Evolutionary conservation across 2,329 filamentous ascomycete genomes (phyloP), one percentile per base, ranked within the genome.

Genomic region (Pezicula rhizophila): DNA sequence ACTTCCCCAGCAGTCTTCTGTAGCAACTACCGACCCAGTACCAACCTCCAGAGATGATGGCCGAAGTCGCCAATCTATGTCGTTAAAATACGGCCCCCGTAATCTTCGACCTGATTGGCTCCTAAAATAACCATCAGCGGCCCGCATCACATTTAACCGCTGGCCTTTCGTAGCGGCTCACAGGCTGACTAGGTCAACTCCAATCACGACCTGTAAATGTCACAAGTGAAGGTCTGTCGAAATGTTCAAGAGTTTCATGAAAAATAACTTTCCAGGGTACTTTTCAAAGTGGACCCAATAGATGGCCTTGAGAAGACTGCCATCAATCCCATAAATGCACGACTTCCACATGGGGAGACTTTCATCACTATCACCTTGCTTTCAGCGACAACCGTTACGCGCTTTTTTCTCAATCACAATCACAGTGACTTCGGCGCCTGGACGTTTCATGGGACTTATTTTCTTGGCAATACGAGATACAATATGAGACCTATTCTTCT

Each of bases 401-500:
- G 10, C 8, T 2, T 42, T n/a, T 10, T 26, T 17, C 18, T 42
- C 8, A 17, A 40, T 39, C 46, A 35, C 46, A 47, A 38, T 44
- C 23, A 38, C 35, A 50, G 44, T 44, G 15, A 17, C 39, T 41
- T 51, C 11, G 40, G 40, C 40, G 40, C 25, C 20, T 26, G 25
- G 11, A 12, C 26, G 40, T 42, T 42, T 42, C 40, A 42, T 20
- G 7, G 20, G 25, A 42, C 25, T 26, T 47, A 45, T n/a, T 37
- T 15, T 28, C 17, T 31, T 49, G 28, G 28, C 28, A 31, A 12
- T 4, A 31, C 28, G 28, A 31, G 28, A 31, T 31, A 31, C 51
- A 59, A 47, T 17, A 64, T 64, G 60, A 56, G 49, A 48, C 20
- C 48, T 15, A 26, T 54, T 43, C 40, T 62, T 48, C 39, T 59